These are phyloP conservation scores for Hirsutella rhossiliensis DNA, from an alignment of 2,329 filamentous ascomycete species.

Conservation along the genomic window DNA sequence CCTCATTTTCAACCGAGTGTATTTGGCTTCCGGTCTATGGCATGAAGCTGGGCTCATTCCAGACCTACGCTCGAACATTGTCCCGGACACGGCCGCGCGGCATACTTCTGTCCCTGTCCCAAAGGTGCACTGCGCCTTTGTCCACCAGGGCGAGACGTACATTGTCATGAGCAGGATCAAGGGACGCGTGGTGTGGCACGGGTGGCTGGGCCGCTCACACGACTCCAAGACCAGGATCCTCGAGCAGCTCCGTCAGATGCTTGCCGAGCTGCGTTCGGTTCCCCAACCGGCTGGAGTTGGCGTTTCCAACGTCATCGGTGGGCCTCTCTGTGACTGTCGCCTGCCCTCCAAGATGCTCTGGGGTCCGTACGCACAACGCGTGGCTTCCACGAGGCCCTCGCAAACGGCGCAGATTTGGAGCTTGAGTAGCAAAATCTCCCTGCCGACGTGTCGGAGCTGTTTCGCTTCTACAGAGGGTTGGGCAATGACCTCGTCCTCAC, in stretches of 20 bases:
- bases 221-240: constrained; percentile 8
- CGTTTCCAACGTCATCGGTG: constrained; percentile 14
- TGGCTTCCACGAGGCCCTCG: not conserved
- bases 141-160: constrained; percentile 1
- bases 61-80: too few species aligned
- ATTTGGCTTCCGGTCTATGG: too few species aligned
- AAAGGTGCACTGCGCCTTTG: constrained; percentile 6
- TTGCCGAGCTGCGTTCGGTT: not conserved
- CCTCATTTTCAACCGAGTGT: too few species aligned
- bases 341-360: not conserved
- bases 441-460: constrained; percentile 18
- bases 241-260: constrained; percentile 9
- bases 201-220: constrained; percentile 2
- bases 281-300: not conserved
- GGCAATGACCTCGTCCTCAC: constrained; percentile 26
- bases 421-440: constrained; percentile 3
- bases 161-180: constrained; percentile 15
- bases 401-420: not conserved
- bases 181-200: constrained; percentile 9
- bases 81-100: too few species aligned
- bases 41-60: too few species aligned
- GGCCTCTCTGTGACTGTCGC: not conserved
- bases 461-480: constrained; percentile 19
- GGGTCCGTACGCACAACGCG: not conserved
- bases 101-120: constrained; percentile 11